phyloP scores from a whole-genome alignment of 1,284 basidiomycete genomes.

The Volvariella volvacea region DNA sequence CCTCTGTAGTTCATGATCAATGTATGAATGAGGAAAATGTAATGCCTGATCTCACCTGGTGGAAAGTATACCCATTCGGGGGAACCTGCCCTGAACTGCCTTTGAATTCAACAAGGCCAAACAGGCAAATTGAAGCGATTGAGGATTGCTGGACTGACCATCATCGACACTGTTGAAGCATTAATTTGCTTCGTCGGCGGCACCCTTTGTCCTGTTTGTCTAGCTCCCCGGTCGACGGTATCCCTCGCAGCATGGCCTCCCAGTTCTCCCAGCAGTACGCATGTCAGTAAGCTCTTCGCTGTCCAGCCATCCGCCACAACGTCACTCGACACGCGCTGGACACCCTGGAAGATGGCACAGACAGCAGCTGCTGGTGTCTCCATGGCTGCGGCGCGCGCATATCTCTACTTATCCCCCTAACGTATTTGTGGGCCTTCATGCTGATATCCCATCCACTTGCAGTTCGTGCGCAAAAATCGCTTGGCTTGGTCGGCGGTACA shows the following conservation, averaged over 20 bases:
- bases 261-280: constrained; percentile 71
- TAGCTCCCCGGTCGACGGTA: constrained; percentile 17
- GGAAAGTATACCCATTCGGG: too few species aligned
- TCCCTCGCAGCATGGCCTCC: constrained; percentile 47
- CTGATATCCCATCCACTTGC: constrained; percentile 11
- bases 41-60: too few species aligned
- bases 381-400: constrained; percentile 1
- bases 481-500: constrained; percentile 79
- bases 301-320: constrained; percentile 1
- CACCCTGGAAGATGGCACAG: background rate
- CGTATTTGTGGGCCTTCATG: constrained; percentile 4
- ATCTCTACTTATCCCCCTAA: constrained; percentile 10
- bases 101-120: too few species aligned
- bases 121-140: too few species aligned
- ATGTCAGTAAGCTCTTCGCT: constrained; percentile 46
- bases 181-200: constrained; percentile 66
- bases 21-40: too few species aligned
- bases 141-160: too few species aligned
- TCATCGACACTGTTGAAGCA: constrained; percentile 45
- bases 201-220: constrained; percentile 19
- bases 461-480: constrained; percentile 92
- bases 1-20: too few species aligned
- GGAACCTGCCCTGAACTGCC: too few species aligned
- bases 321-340: background rate
- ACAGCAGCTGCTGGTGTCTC: background rate